Percentiles rank a stretch among this genome's conserved stretches.
These are phyloP conservation scores for Cladosporium colombiae DNA, from an alignment of 2,329 filamentous ascomycete genomes.

Conservation along the genomic window DNA sequence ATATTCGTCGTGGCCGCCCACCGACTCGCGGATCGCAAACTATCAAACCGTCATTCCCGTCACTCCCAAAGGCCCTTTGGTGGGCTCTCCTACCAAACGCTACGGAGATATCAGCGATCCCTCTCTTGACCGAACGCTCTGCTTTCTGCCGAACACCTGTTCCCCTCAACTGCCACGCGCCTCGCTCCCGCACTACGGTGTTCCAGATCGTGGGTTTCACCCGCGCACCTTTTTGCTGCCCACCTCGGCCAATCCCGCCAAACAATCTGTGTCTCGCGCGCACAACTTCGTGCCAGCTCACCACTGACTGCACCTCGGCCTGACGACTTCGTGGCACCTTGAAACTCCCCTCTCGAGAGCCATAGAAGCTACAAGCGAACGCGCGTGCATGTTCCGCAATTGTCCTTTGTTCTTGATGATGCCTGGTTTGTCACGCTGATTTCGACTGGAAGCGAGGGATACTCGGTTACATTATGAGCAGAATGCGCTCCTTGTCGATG, in stretches of 20 bases:
- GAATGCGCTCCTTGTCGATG: slow-evolving; percentile 32
- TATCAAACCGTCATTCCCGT: slow-evolving; percentile 18
- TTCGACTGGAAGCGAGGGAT: slow-evolving; percentile 17
- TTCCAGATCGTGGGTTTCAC: slow-evolving; percentile 19
- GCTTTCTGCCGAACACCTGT: slow-evolving; percentile 1
- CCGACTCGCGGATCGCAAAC: slow-evolving; percentile 12
- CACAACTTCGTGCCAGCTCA: slow-evolving; percentile 20
- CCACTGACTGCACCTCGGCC: slow-evolving; percentile 21
- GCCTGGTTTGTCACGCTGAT: slow-evolving; percentile 19
- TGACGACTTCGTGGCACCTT: slow-evolving; percentile 29
- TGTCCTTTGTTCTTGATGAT: slow-evolving; percentile 21
- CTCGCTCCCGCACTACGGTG: slow-evolving; percentile 10
- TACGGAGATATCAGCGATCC: slow-evolving; percentile 6
- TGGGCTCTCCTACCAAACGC: background rate
- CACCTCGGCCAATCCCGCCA: slow-evolving; percentile 14
- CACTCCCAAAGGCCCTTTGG: background rate
- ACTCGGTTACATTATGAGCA: slow-evolving; percentile 31
- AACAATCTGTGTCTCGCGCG: slow-evolving; percentile 18
- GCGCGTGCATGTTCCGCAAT: slow-evolving; percentile 30
- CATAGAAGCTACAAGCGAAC: slow-evolving; percentile 26
- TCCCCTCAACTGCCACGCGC: slow-evolving; percentile 18
- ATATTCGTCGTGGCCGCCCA: slow-evolving; percentile 16
- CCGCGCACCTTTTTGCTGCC: slow-evolving; percentile 15
- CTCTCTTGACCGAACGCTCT: background rate
- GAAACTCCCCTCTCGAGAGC: slow-evolving; percentile 24